These are phyloP conservation scores for Dioszegia aurantiaca DNA, from an alignment of 768 basidiomycete species.

Conservation along the genomic window DNA sequence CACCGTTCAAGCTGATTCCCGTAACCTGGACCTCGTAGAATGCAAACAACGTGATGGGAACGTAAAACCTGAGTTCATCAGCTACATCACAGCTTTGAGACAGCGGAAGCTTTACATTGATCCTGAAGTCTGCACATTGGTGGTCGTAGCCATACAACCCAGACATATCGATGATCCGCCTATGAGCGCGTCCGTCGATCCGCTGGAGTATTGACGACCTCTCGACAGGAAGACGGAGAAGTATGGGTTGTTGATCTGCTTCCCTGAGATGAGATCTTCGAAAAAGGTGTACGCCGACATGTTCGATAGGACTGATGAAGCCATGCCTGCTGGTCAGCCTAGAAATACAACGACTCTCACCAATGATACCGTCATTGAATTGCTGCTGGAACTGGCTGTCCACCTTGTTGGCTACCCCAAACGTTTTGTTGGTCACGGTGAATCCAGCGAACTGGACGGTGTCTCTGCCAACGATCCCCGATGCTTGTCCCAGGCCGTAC, in stretches of 20 bases:
- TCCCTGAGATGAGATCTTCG: constrained; percentile 11
- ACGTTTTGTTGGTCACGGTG: constrained; percentile 12
- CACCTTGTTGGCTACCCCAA: constrained; percentile 13
- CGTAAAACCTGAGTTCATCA: constrained; percentile 10
- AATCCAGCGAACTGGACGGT: constrained; percentile 12
- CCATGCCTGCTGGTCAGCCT: constrained; percentile 11
- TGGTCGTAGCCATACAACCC: constrained; percentile 11
- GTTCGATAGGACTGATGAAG: constrained; percentile 13
- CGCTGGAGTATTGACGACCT: constrained; percentile 6
- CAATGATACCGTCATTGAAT: constrained; percentile 21
- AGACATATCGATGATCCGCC: constrained; percentile 11
- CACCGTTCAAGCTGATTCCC: constrained; percentile 9
- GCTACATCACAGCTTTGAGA: neutral
- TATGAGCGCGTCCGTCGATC: neutral
- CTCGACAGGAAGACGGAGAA: constrained; percentile 15
- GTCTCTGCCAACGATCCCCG: constrained; percentile 11
- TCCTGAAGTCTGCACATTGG: constrained; percentile 7
- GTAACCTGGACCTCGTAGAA: constrained; percentile 14
- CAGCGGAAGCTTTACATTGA: neutral
- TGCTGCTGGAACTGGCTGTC: constrained; percentile 19
- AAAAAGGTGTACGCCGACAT: constrained; percentile 15
- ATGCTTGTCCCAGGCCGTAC: constrained; percentile 16
- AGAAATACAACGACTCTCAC: neutral
- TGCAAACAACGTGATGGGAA: constrained; percentile 12
- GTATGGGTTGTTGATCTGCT: constrained; percentile 19